Evolutionary conservation across 306 rosid genomes (phyloP), one percentile per base, ranked within the genome.

Genomic region (Cicer arietinum): DNA sequence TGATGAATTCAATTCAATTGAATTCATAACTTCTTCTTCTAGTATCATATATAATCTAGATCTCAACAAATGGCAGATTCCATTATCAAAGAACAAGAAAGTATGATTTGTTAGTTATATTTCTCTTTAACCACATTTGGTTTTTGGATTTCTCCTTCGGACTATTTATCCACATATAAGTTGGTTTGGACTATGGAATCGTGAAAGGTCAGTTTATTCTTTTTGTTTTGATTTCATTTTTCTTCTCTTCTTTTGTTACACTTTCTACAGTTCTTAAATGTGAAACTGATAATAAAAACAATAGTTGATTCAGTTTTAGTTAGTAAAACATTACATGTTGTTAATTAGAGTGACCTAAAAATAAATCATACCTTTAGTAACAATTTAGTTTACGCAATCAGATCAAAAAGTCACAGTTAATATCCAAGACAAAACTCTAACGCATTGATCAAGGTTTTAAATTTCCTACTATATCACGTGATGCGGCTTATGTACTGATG

Each of bases 151-250:
- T 16, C 60, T 17, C 61, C 37, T 56, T 56, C 13, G 20, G 3
- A 61, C 20, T 61, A 13, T 61, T 12, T 6, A 61, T 35, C 67
- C 45, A 61, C 6, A 37, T 37, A 61, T 37, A 61, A 61, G 2
- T 61, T 61, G 20, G 46, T 61, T 61, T 37, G 46, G 46, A 61
- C 10, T 25, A 59, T 59, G 41, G 7, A 59, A 25, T 59, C 25
- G 65, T 59, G 17, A 59, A 25, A 59, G 65, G 65, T 57, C 9
- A 25, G 65, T 30, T 6, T 59, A 59, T 59, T 10, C 64, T 10
- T 9, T 20, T 22, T 20, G 63, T 22, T 22, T 22, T 11, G 6
- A 20, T 56, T 18, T 56, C 39, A 17, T 8, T 54, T 56, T 20
- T 20, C 35, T 56, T 56, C 63, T 22, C 30, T 45, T 45, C 50